Conservation (phyloP, 352 stramenopile species). For the Elongisporangium senticosum region DNA sequence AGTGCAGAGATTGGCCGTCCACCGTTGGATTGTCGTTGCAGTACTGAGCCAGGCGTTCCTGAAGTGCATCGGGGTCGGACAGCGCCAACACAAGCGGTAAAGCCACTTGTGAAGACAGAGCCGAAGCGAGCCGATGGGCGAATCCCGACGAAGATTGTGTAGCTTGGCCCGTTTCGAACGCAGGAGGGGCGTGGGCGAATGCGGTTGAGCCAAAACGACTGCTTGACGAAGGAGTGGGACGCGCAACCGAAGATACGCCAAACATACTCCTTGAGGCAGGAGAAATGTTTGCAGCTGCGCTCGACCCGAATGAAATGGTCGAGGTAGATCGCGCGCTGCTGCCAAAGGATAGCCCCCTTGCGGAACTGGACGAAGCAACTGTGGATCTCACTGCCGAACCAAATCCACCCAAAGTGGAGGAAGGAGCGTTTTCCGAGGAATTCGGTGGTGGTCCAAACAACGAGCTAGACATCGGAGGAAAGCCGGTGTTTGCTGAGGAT, state of each 20-base stretch:
- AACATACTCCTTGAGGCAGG: too few species aligned
- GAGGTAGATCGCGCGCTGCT: not conserved
- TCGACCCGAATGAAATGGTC: not conserved
- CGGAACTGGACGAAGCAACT: not conserved
- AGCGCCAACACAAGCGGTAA: not conserved
- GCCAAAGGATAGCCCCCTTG: not conserved
- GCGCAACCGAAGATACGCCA: too few species aligned
- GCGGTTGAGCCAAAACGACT: too few species aligned
- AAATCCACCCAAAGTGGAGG: not conserved
- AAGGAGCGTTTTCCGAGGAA: not conserved
- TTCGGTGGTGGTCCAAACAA: not conserved
- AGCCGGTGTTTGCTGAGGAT: not conserved
- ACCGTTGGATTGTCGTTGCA: constrained; percentile 13
- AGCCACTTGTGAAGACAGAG: not conserved
- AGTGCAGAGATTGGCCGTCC: constrained; percentile 4
- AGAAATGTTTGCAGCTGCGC: too few species aligned
- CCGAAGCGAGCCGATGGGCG: not conserved
- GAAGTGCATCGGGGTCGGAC: not conserved
- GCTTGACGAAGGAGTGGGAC: too few species aligned
- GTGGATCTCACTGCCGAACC: not conserved
- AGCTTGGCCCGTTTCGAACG: too few species aligned
- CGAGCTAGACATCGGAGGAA: not conserved
- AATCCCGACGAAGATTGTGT: not conserved
- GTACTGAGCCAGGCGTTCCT: constrained; percentile 4
- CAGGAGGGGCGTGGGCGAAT: too few species aligned